Conservation (phyloP, 257 asterid species). For the Marsdenia floribunda region DNA sequence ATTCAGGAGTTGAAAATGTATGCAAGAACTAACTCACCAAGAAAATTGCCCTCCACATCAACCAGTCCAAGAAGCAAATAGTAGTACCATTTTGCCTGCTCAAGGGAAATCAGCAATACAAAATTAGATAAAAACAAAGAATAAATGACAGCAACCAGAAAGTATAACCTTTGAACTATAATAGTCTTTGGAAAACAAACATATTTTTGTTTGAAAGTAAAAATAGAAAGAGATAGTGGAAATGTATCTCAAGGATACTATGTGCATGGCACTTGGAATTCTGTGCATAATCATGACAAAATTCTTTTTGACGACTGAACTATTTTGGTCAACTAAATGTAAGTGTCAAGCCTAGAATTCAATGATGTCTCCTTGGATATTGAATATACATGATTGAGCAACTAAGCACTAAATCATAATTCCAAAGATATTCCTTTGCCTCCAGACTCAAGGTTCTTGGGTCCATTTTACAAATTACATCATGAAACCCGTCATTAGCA, state of each 20-base stretch:
- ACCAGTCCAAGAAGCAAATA: slow-evolving; percentile 73
- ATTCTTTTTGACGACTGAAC: background rate
- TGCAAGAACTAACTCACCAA: slow-evolving; percentile 46
- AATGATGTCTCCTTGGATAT: background rate
- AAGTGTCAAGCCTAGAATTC: background rate
- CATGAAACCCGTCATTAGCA: background rate
- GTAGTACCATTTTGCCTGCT: slow-evolving; percentile 56
- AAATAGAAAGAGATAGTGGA: too few species aligned
- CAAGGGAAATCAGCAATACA: slow-evolving; percentile 8
- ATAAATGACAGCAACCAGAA: background rate
- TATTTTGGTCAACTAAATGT: background rate
- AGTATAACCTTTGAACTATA: background rate
- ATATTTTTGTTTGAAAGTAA: too few species aligned
- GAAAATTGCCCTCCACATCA: slow-evolving; percentile 94
- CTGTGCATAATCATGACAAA: background rate
- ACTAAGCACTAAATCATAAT: background rate
- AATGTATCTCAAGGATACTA: too few species aligned
- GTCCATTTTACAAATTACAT: background rate
- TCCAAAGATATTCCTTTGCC: background rate
- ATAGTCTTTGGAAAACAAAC: background rate
- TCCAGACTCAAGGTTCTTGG: background rate
- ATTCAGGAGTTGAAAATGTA: background rate
- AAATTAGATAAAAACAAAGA: slow-evolving; percentile 6
- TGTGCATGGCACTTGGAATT: background rate
- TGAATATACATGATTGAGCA: background rate